Evolutionary conservation across 2,329 filamentous ascomycete species (phyloP).

Genomic region (Seiridium unicorne): DNA sequence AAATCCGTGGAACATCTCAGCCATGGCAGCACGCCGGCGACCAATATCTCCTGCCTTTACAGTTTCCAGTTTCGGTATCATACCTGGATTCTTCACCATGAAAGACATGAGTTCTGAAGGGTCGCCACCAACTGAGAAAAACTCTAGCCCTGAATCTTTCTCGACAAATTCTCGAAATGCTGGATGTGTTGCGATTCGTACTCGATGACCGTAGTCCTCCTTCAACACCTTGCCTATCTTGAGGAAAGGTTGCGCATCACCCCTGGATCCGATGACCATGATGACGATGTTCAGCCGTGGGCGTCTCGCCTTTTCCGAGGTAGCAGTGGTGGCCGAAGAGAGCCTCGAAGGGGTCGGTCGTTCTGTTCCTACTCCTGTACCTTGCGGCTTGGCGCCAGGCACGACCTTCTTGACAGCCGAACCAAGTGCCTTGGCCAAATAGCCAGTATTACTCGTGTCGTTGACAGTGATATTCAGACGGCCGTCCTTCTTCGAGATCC

Average conservation of each 20-base stretch:
- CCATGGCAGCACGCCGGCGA: slow-evolving; percentile 66
- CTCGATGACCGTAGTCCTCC: slow-evolving; percentile 69
- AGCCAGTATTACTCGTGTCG: slow-evolving; percentile 67
- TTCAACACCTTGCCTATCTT: slow-evolving; percentile 71
- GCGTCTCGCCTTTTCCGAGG: slow-evolving; percentile 27
- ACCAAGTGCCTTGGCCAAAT: slow-evolving; percentile 71
- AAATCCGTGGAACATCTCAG: slow-evolving; percentile 79
- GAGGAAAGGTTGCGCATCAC: slow-evolving; percentile 79
- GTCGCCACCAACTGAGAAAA: slow-evolving; percentile 78
- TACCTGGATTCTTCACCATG: slow-evolving; percentile 81
- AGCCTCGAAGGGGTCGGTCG: slow-evolving; percentile 16
- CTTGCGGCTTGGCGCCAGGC: slow-evolving; percentile 26
- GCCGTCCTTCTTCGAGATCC: slow-evolving; percentile 66
- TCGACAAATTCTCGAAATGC: slow-evolving; percentile 75
- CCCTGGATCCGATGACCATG: slow-evolving; percentile 78
- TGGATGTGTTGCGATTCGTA: slow-evolving; percentile 77
- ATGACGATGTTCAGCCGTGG: slow-evolving; percentile 73
- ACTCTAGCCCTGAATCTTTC: slow-evolving; percentile 70
- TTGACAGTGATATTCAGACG: slow-evolving; percentile 71
- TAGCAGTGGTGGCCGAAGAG: slow-evolving; percentile 30
- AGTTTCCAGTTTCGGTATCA: slow-evolving; percentile 72
- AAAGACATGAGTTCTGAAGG: slow-evolving; percentile 82
- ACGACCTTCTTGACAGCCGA: slow-evolving; percentile 59
- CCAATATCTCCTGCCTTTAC: slow-evolving; percentile 73
- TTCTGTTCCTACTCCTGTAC: slow-evolving; percentile 11